Base-by-base conservation (phyloP, 306 rosid species). In the Vigna angularis region DNA sequence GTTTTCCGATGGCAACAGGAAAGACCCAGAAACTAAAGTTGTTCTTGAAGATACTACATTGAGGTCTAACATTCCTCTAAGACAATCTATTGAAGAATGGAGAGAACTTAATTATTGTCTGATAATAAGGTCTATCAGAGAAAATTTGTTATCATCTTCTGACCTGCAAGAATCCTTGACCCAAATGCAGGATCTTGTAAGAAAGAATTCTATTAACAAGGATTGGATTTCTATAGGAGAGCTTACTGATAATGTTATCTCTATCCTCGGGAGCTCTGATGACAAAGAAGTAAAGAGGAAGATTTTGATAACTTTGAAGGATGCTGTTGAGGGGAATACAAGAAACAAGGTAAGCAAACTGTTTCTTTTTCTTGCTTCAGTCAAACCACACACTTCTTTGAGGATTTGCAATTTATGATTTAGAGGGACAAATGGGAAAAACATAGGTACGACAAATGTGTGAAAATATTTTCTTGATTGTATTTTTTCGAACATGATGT, bases 31-130 rank as follows among this genome's bases (percentile, higher is more conserved):
- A 78, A 90, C 96, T 17, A 61, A 77, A 34, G 90, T 86, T 81
- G 66, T 81, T 69, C 96, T 93, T 10, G 87, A 88, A 83, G 90
- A 93, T 74, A 82, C 78, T 44, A 71, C 85, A 16, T 81, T 88
- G 74, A 69, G 93, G 83, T 76, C 93, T 65, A 93, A 93, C 59
- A 83, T 85, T 84, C 88, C 90, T 1, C 77, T 93, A 63, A 90
- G 94, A 76, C 91, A 85, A 56, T 90, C 97, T 26, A 93, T 93
- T 28, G 89, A 90, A 76, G 98, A 93, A 84, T 93, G 98, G 98
- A 85, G 89, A 82, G 96, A 93, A 81, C 92, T 81, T 55, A 90
- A 89, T 79, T 89, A 89, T 74, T 89, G 94, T 77, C 91, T 90
- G 20, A 61, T 42, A 58, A 90, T 93, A 69, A 75, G 93, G 69